phyloP scores from a whole-genome alignment of 1,139 yeast genomes.

The Yamadazyma triangularis region DNA sequence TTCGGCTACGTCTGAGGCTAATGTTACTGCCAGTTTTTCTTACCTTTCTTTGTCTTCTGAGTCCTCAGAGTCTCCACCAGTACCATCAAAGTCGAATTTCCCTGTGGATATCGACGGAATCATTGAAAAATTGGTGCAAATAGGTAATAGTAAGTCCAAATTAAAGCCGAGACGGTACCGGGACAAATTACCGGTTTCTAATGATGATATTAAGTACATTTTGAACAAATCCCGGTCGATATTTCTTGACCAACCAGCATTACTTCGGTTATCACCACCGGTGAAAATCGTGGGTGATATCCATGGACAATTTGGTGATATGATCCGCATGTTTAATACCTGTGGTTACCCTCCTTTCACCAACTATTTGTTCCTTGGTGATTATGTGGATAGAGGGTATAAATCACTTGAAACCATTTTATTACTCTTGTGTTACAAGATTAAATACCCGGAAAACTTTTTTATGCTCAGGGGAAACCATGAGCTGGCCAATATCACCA shows the following conservation, averaged over 20 bases:
- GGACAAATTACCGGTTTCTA: slow-evolving; percentile 41
- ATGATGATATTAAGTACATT: slow-evolving; percentile 56
- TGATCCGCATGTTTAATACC: slow-evolving; percentile 65
- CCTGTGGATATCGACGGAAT: slow-evolving; percentile 51
- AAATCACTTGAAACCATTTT: slow-evolving; percentile 78
- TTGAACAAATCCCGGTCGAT: slow-evolving; percentile 66
- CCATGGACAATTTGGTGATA: slow-evolving; percentile 79
- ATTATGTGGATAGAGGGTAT: slow-evolving; percentile 83
- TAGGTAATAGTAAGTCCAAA: slow-evolving; percentile 26
- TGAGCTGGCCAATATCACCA: slow-evolving; percentile 79
- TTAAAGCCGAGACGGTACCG: slow-evolving; percentile 25
- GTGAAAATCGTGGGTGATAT: slow-evolving; percentile 86
- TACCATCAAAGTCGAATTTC: slow-evolving; percentile 12
- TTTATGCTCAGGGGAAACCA: slow-evolving; percentile 83
- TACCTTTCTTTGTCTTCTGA: slow-evolving; percentile 3
- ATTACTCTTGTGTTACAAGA: slow-evolving; percentile 66
- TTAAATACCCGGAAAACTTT: slow-evolving; percentile 79
- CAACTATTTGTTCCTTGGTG: slow-evolving; percentile 77
- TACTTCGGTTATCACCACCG: slow-evolving; percentile 74
- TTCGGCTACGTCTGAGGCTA: not conserved
- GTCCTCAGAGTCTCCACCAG: slow-evolving; percentile 12
- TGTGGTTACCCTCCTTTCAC: slow-evolving; percentile 82
- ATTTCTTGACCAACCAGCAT: slow-evolving; percentile 71
- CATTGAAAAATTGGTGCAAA: slow-evolving; percentile 48
- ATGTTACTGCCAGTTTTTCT: slow-evolving; percentile 1